Percentiles rank a stretch among this genome's conserved stretches.
These are phyloP conservation scores for Puccinia triticina DNA, from an alignment of 1,284 basidiomycete genomes.

Conservation along the genomic window DNA sequence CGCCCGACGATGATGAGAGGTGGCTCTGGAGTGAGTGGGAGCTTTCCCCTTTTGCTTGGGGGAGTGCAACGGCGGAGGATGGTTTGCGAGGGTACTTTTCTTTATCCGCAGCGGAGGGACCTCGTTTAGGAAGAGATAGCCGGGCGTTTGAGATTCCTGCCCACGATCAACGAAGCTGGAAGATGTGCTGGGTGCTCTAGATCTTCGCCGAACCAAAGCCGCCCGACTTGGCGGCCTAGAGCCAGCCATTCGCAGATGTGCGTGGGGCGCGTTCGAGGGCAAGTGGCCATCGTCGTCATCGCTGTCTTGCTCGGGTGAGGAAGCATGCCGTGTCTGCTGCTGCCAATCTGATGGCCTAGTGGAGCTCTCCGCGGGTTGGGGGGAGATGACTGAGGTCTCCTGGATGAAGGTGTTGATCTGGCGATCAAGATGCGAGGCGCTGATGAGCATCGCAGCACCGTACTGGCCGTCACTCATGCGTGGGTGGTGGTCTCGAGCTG, in stretches of 20 bases:
- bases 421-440: constrained; percentile 37
- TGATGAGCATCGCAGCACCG: constrained; percentile 27
- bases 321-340: background rate
- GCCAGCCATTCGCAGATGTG: constrained; percentile 39
- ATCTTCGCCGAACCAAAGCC: background rate
- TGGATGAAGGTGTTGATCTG: constrained; percentile 36
- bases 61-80: background rate
- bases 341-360: background rate
- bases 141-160: constrained; percentile 23
- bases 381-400: constrained; percentile 15
- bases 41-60: constrained; percentile 21
- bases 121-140: constrained; percentile 43
- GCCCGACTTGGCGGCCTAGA: constrained; percentile 43
- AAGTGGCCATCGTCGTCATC: background rate
- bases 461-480: background rate
- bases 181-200: constrained; percentile 14
- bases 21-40: background rate
- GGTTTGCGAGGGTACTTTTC: constrained; percentile 11
- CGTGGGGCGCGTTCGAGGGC: background rate
- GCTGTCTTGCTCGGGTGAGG: background rate
- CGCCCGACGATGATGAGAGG: background rate
- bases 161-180: constrained; percentile 28
- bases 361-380: background rate
- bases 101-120: constrained; percentile 38
- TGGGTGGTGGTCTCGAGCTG: background rate